Evolutionary conservation across 306 rosid genomes (phyloP), one percentile per base, ranked within the genome.

Genomic region (Arachis stenosperma): DNA sequence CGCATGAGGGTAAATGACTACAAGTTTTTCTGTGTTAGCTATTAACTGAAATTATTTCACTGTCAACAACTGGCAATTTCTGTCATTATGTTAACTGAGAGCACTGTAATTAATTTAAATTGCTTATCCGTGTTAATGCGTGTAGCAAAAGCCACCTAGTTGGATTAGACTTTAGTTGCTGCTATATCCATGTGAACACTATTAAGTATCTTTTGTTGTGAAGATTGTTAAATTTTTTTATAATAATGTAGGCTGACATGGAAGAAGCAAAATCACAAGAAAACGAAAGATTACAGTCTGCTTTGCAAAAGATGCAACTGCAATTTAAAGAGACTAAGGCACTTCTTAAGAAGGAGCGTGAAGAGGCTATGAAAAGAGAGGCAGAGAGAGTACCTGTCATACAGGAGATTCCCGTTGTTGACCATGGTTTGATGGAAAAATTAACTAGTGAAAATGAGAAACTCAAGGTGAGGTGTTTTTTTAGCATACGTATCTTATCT

Each of bases 401-500:
- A 80, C 96, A 95, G 72, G 97, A 95, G 89, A 85, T 95, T 90
- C 96, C 98, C 46, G 98, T 92, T 86, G 81, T 95, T 75, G 99
- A 95, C 82, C 70, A 87, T 83, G 85, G 80, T 75, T 74, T 84
- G 87, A 10, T 92, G 77, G 96, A 87, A 82, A 90, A 88, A 83
- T 92, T 95, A 63, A 78, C 85, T 36, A 76, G 75, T 74, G 99
- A 95, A 90, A 95, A 95, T 76, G 97, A 95, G 82, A 90, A 90
- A 74, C 99, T 95, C 74, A 95, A 92, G 99, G 99, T 95, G 73
- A 75, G 81, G 59, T 70, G 73, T 67, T 65, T 69, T 69, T 39
- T 78, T 72, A 74, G 60, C 65, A 60, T 69, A 64, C 56, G 36
- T 54, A 66, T 70, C 9, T 75, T 43, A 63, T 17, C 47, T 63